phyloP scores from a whole-genome alignment of 352 stramenopile species.

The Aphanomyces cochlioides region DNA sequence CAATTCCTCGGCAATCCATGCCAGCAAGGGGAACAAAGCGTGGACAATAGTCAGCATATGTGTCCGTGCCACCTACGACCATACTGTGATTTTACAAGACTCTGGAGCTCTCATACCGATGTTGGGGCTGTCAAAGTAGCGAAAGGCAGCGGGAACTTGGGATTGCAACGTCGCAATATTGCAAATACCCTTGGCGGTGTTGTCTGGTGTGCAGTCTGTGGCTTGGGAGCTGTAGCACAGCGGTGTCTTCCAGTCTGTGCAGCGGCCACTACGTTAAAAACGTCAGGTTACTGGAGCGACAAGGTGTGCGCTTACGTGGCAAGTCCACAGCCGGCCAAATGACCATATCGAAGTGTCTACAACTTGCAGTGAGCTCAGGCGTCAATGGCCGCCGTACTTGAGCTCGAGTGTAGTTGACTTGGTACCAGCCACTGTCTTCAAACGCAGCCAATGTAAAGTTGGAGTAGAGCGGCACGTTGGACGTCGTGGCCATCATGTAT shows the following conservation, averaged over 20 bases:
- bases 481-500: constrained; percentile 76
- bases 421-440: constrained; percentile 33
- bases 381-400: constrained; percentile 7
- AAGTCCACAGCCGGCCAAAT: constrained; percentile 17
- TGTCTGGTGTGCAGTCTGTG: constrained; percentile 3
- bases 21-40: constrained; percentile 41
- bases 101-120: constrained; percentile 38
- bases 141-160: constrained; percentile 46
- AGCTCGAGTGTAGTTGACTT: constrained; percentile 26
- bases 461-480: constrained; percentile 67
- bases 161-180: constrained; percentile 33
- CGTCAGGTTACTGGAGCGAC: no score
- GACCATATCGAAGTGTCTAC: not conserved
- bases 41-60: constrained; percentile 73
- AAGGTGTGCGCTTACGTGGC: not conserved
- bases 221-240: constrained; percentile 57
- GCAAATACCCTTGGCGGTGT: constrained; percentile 12
- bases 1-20: constrained; percentile 5
- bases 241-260: constrained; percentile 57
- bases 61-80: constrained; percentile 33
- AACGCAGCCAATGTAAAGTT: constrained; percentile 28
- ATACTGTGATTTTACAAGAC: not conserved
- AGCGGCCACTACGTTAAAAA: constrained; percentile 43
- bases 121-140: constrained; percentile 55
- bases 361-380: constrained; percentile 41